These are phyloP conservation scores for Raddia distichophylla DNA, from an alignment of 176 grass and related monocot species.

Conservation along the genomic window DNA sequence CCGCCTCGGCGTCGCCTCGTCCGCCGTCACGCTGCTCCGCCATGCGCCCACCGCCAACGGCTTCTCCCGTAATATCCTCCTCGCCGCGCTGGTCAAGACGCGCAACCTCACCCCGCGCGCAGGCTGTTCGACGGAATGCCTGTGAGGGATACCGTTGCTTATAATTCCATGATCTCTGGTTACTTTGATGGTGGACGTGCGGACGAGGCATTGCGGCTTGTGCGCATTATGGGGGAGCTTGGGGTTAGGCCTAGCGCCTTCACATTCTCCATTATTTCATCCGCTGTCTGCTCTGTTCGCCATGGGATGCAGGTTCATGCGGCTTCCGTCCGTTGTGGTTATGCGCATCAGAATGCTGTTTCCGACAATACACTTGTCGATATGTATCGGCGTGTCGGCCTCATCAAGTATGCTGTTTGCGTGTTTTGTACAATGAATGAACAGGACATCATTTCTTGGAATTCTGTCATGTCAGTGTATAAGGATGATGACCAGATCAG, in stretches of 20 bases:
- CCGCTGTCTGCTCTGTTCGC: background rate
- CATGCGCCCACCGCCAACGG: conserved; percentile 48
- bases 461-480: conserved; percentile 8
- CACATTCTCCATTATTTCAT: conserved; percentile 73
- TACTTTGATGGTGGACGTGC: conserved; percentile 36
- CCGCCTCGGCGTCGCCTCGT: conserved; percentile 38
- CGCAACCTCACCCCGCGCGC: conserved; percentile 37
- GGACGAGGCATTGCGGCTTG: conserved; percentile 40
- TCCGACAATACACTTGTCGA: conserved; percentile 67
- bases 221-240: conserved; percentile 47
- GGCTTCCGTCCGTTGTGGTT: background rate
- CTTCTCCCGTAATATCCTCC: conserved; percentile 72
- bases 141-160: conserved; percentile 43
- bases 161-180: conserved; percentile 34
- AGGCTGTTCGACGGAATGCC: conserved; percentile 76
- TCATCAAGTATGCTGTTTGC: conserved; percentile 40
- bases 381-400: conserved; percentile 73
- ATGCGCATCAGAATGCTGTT: conserved; percentile 36
- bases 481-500: conserved; percentile 44
- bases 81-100: conserved; percentile 33
- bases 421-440: conserved; percentile 62
- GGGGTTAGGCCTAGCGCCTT: conserved; percentile 60
- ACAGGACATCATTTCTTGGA: conserved; percentile 67
- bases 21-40: conserved; percentile 49
- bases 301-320: too few relatives aligned